A percentile compares a stretch with the other conserved stretches of the same genome.
phyloP scores from a whole-genome alignment of 306 rosid genomes.

The Corylus heterophylla region DNA sequence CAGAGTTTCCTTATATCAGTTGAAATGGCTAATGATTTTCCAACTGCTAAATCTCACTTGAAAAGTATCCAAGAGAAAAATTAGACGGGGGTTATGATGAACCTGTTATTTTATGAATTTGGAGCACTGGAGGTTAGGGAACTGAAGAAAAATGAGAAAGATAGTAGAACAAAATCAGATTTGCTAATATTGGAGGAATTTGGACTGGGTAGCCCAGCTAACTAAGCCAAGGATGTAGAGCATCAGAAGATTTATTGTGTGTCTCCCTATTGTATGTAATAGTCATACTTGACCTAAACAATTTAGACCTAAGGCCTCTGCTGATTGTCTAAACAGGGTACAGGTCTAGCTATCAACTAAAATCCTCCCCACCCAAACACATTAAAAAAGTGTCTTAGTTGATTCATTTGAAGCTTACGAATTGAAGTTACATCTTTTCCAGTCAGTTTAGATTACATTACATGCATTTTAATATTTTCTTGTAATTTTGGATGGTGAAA shows the following conservation, averaged over 20 bases:
- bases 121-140: background rate
- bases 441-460: background rate
- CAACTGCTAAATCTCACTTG: too few relatives aligned
- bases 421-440: background rate
- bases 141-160: background rate
- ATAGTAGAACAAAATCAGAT: background rate
- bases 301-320: background rate
- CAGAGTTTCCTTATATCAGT: background rate
- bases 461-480: background rate
- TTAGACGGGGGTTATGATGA: too few relatives aligned
- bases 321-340: background rate
- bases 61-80: too few relatives aligned
- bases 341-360: background rate
- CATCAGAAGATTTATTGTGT: background rate
- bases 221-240: background rate
- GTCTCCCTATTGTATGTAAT: background rate
- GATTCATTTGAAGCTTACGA: background rate
- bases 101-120: background rate
- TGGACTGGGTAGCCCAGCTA: background rate
- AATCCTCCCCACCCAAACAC: background rate
- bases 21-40: too few relatives aligned
- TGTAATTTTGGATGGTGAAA: background rate
- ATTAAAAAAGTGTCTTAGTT: too few relatives aligned
- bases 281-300: background rate
- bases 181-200: background rate